phyloP scores from a whole-genome alignment of 2,329 filamentous ascomycete genomes.

The Xylaria sp. region DNA sequence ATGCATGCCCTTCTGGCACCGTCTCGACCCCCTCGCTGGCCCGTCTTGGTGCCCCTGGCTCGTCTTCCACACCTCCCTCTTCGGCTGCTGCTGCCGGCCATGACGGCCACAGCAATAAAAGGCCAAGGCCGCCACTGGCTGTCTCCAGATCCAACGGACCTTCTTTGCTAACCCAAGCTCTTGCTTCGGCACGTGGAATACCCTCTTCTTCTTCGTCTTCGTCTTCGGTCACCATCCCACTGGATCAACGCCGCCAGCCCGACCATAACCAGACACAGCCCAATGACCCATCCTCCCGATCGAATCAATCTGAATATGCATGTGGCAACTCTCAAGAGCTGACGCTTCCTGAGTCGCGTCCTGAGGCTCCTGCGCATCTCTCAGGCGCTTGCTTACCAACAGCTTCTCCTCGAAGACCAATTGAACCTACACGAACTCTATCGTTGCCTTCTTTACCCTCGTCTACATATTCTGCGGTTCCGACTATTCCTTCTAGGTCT shows the following conservation, averaged over 20 bases:
- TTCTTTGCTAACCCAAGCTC: constrained; percentile 67
- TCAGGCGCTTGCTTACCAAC: constrained; percentile 55
- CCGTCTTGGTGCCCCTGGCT: constrained; percentile 40
- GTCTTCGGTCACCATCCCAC: constrained; percentile 42
- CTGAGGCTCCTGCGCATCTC: constrained; percentile 53
- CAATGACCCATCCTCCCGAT: constrained; percentile 39
- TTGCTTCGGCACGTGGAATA: constrained; percentile 69
- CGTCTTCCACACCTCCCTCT: constrained; percentile 41
- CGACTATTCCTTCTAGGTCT: constrained; percentile 41
- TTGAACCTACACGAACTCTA: constrained; percentile 49
- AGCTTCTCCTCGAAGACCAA: constrained; percentile 48
- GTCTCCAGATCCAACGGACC: constrained; percentile 61
- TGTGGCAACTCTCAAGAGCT: constrained; percentile 37
- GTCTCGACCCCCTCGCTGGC: constrained; percentile 36
- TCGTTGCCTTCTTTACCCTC: constrained; percentile 39
- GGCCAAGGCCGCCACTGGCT: constrained; percentile 56
- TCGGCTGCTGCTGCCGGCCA: constrained; percentile 47
- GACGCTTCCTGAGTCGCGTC: constrained; percentile 43
- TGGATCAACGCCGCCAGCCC: constrained; percentile 45
- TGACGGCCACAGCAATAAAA: constrained; percentile 59
- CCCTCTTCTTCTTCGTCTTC: constrained; percentile 37
- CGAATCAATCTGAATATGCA: constrained; percentile 40
- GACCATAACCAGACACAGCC: constrained; percentile 41
- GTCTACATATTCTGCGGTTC: constrained; percentile 29
- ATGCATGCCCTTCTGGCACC: constrained; percentile 41